Evolutionary conservation across 192 early-diverging fungal genomes (phyloP), one percentile per base, ranked within the genome.

Genomic region (Martensiomyces pterosporus): DNA sequence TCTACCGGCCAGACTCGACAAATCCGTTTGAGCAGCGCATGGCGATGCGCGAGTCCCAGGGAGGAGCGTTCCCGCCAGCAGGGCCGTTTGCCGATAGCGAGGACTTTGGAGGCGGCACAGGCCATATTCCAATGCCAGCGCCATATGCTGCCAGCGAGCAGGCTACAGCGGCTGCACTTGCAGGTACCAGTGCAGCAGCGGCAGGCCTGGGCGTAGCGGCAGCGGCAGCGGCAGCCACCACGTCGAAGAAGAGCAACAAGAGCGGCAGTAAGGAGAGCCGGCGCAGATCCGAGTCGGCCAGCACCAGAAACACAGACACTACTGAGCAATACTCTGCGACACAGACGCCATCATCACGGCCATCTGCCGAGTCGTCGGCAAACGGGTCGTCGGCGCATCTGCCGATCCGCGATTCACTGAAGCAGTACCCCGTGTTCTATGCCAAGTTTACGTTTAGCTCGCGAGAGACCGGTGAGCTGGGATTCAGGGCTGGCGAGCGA

Each of bases 361-460:
- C 68, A 1, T 72, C 68, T 2, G 69, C 56, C 46, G 62, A 65
- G 17, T 73, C 62, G 12, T 69, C 66, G 14, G 49, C 55, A 4
- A 39, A 47, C n/a, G 47, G 60, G 23, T 61, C 57, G 18, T 54
- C 63, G 8, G 43, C 57, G 1, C 53, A 65, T 34, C 52, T 69
- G 37, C 66, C 70, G 6, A 73, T 78, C n/a, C 76, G 76, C 19
- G 68, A 74, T 39, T 78, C 76, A 8, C 62, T 78, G 16, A 61
- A 63, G 52, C 66, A 70, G 47, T 58, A 78, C 27, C 76, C 76
- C 0, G 70, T 81, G 40, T 90, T 82, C 37, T 83, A 83, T 50
- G 82, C 88, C 4, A 84, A 83, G 52, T 90, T 82, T 42, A 77
- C 82, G 10, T 90, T 90, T 43, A 71, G 74, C 34, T 81, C 88